Conservation (phyloP, 148 eudicot species). For the Chenopodium berlandieri region DNA sequence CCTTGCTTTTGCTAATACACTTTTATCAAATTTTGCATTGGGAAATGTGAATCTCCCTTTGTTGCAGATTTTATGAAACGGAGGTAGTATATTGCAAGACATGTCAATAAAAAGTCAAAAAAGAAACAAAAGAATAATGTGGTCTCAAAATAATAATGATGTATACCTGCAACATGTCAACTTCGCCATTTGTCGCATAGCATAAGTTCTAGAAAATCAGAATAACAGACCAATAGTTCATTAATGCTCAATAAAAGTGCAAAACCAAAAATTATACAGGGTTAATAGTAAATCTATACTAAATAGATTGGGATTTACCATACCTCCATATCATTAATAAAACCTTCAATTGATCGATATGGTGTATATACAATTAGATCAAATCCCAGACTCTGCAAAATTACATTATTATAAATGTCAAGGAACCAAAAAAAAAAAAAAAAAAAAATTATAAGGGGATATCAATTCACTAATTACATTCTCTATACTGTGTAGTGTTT, state of each 20-base stretch:
- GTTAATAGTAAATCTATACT: not conserved
- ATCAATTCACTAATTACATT: not conserved
- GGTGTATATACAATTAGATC: slow-evolving; percentile 96
- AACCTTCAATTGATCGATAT: slow-evolving; percentile 84
- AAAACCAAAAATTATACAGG: not conserved
- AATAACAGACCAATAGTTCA: slow-evolving; percentile 15
- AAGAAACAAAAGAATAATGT: not conserved
- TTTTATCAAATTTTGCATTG: no score
- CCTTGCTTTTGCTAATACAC: no score
- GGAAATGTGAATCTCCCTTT: no score
- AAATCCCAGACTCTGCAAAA: slow-evolving; percentile 84
- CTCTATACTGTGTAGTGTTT: not conserved
- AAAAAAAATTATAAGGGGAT: not conserved
- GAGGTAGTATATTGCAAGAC: not conserved
- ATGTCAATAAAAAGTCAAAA: not conserved
- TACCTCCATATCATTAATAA: slow-evolving; percentile 84
- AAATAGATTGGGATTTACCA: not conserved
- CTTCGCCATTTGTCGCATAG: slow-evolving; percentile 52
- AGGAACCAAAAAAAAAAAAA: slow-evolving; percentile 18
- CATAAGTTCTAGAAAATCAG: slow-evolving; percentile 54
- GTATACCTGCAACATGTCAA: slow-evolving; percentile 60
- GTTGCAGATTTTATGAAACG: no score
- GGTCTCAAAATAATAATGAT: not conserved
- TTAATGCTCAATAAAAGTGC: not conserved
- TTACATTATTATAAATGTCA: slow-evolving; percentile 15